Percentiles rank a stretch among this genome's conserved stretches.
These are phyloP conservation scores for Moesziomyces antarcticus DNA, from an alignment of 1,284 basidiomycete genomes.

Conservation along the genomic window DNA sequence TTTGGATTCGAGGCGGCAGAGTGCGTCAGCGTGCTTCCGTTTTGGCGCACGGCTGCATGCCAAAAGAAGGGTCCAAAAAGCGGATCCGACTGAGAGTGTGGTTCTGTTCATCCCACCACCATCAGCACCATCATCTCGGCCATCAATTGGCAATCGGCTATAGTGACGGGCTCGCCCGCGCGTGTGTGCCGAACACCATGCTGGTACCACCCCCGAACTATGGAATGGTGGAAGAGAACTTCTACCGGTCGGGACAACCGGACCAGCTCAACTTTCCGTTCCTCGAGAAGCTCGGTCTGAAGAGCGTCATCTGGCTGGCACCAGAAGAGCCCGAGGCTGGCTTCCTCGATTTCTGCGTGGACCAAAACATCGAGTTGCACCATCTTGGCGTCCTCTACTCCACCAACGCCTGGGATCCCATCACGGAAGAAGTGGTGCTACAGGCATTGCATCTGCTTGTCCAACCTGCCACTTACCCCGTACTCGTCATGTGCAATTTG, in stretches of 20 bases:
- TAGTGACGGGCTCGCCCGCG: neutral
- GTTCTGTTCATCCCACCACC: neutral
- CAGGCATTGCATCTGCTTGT: constrained; percentile 71
- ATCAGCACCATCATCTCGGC: neutral
- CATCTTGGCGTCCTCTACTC: constrained; percentile 69
- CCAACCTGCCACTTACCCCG: constrained; percentile 70
- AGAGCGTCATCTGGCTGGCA: constrained; percentile 72
- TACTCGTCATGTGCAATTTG: constrained; percentile 72
- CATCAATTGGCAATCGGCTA: neutral
- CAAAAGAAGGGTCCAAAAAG: constrained; percentile 10
- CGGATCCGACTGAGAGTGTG: constrained; percentile 12
- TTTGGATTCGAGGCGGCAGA: neutral
- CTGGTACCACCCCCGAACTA: constrained; percentile 72
- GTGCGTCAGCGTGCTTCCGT: constrained; percentile 23
- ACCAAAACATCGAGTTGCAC: constrained; percentile 67
- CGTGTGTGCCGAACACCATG: constrained; percentile 36
- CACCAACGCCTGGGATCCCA: constrained; percentile 69
- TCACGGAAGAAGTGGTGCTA: constrained; percentile 72
- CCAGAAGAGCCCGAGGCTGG: constrained; percentile 71
- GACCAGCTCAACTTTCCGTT: constrained; percentile 72
- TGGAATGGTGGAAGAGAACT: constrained; percentile 72
- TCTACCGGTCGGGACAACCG: constrained; percentile 72
- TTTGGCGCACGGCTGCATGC: constrained; percentile 3
- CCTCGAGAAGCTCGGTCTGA: constrained; percentile 71
- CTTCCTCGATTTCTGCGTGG: constrained; percentile 65